A percentile compares a stretch with the other conserved stretches of the same genome.
Conservation (phyloP, 1,284 basidiomycete species). For the Kalmanozyma brasiliensis region DNA sequence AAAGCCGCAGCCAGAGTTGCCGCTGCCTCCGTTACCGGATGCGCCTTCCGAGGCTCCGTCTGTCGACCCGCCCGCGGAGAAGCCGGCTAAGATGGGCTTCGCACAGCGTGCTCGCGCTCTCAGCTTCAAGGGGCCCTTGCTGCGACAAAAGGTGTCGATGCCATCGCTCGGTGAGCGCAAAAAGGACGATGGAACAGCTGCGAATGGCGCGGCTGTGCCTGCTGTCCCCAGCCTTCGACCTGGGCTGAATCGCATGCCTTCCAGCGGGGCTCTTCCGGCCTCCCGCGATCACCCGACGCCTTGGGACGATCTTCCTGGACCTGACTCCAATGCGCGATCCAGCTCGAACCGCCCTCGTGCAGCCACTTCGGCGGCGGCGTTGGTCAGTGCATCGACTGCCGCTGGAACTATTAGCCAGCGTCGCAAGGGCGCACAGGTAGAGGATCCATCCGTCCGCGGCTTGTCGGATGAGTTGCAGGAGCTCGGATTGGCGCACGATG, state of each 20-base stretch:
- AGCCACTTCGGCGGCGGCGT: constrained; percentile 24
- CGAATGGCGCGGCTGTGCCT: constrained; percentile 5
- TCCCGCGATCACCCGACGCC: constrained; percentile 30
- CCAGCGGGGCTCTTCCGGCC: constrained; percentile 1
- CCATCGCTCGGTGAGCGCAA: constrained; percentile 27
- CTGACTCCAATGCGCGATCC: constrained; percentile 7
- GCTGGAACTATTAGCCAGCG: constrained; percentile 55
- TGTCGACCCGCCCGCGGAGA: constrained; percentile 5
- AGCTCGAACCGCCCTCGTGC: constrained; percentile 32
- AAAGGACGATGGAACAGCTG: constrained; percentile 15
- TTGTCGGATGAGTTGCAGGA: constrained; percentile 11
- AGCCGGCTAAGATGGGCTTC: constrained; percentile 34
- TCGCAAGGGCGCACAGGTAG: constrained; percentile 19
- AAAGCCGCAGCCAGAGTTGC: constrained; percentile 6
- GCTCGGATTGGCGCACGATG: constrained; percentile 1
- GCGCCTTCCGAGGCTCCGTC: background rate
- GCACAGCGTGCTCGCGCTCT: constrained; percentile 40
- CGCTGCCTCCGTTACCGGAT: constrained; percentile 9
- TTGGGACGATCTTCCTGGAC: constrained; percentile 18
- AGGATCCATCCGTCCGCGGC: background rate
- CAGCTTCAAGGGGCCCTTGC: constrained; percentile 40
- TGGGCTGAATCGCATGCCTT: constrained; percentile 12
- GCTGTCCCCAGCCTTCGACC: constrained; percentile 8
- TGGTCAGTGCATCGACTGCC: constrained; percentile 32
- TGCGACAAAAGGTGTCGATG: constrained; percentile 42